phyloP scores from a whole-genome alignment of 371 early-diverging fungal species.

The Lichtheimia ramosa region DNA sequence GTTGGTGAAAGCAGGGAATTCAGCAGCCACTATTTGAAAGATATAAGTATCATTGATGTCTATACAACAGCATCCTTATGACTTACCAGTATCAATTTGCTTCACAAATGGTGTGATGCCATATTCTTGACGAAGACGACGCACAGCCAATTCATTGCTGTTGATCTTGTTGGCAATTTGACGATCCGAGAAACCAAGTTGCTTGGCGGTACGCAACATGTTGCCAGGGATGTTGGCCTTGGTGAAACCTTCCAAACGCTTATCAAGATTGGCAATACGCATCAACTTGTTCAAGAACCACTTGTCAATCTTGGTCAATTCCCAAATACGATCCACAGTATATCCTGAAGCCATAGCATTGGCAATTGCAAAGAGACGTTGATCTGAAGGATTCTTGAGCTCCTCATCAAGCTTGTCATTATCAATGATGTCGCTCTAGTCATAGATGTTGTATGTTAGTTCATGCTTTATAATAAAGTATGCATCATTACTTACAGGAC shows the following conservation, averaged over 20 bases:
- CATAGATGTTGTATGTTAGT: background rate
- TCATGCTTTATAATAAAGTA: background rate
- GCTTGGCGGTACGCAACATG: constrained; percentile 77
- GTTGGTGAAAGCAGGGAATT: constrained; percentile 95
- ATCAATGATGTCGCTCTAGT: constrained; percentile 59
- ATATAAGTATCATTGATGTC: background rate
- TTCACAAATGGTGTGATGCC: constrained; percentile 91
- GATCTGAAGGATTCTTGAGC: constrained; percentile 83
- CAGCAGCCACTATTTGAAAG: constrained; percentile 75
- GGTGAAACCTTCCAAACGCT: constrained; percentile 47
- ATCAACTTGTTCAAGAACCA: constrained; percentile 95
- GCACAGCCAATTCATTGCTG: constrained; percentile 87
- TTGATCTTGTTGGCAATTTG: constrained; percentile 75
- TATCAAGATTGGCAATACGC: constrained; percentile 60
- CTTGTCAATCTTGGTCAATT: constrained; percentile 87
- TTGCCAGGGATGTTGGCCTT: constrained; percentile 54
- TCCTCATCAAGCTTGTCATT: constrained; percentile 73
- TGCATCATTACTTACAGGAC: constrained; percentile 35
- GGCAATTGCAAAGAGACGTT: constrained; percentile 91
- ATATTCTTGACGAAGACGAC: constrained; percentile 75
- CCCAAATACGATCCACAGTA: constrained; percentile 83
- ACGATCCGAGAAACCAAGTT: constrained; percentile 91
- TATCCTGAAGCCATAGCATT: constrained; percentile 85
- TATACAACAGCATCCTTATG: constrained; percentile 62
- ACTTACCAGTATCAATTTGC: constrained; percentile 88